These are phyloP conservation scores for Vaccinium darrowii DNA, from an alignment of 148 eudicot species.

Conservation along the genomic window DNA sequence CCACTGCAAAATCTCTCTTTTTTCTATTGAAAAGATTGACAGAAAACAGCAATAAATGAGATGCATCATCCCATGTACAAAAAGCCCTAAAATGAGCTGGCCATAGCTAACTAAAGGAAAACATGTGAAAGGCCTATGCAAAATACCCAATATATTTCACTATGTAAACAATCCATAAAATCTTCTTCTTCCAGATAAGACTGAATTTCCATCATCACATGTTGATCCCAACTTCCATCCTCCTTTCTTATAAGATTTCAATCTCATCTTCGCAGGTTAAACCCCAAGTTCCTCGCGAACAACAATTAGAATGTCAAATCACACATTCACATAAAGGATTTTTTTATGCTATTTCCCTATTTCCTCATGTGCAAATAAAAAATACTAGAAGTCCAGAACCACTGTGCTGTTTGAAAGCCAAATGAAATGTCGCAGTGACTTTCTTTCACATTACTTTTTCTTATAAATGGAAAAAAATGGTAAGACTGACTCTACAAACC, in stretches of 20 bases:
- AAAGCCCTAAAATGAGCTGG: not conserved
- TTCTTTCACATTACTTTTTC: not conserved
- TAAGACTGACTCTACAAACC: not conserved
- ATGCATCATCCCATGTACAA: not conserved
- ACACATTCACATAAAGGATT: not conserved
- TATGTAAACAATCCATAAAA: not conserved
- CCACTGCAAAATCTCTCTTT: not conserved
- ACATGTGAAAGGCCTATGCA: not conserved
- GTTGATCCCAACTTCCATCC: not conserved
- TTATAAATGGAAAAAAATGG: not conserved
- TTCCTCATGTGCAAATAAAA: not conserved
- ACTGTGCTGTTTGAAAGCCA: not conserved
- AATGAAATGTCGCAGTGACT: not conserved
- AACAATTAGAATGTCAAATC: not conserved
- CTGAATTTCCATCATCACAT: not conserved
- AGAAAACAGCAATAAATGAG: not conserved
- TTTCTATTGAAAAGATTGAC: not conserved
- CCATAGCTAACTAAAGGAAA: not conserved
- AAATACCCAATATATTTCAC: not conserved
- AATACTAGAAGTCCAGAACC: not conserved
- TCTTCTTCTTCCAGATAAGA: not conserved
- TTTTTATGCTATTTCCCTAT: not conserved
- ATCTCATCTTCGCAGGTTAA: not conserved
- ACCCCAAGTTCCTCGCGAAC: not conserved
- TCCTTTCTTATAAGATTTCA: constrained; percentile 2